Base-by-base conservation (phyloP, 805 yeast genomes). In the Lipomyces spencermartinsiae region DNA sequence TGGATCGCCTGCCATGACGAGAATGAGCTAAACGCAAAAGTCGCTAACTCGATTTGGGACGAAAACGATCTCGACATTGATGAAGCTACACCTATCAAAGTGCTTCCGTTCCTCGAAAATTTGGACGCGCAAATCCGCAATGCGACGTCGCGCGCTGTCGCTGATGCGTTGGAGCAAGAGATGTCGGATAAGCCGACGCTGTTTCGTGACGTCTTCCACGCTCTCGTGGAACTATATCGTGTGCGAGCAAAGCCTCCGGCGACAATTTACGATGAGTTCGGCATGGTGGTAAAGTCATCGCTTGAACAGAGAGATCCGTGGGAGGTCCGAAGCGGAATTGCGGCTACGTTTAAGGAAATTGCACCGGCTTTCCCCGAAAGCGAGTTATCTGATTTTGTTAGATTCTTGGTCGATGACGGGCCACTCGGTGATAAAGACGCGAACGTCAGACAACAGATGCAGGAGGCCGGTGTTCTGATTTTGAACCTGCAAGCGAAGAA, bases 271-370 rank as follows among this genome's bases (percentile, higher is more conserved):
- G 98, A 94, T 77, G 89, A 86, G 71, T 93, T 85, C 77, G 98
- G 98, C 1, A 82, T 93, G 71, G 87, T 87, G 3, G 83, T 90
- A 58, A 88, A 89, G 72, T 77, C 88, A 0, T 83, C 89, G 0
- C 79, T 84, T 22, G 86, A 83, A 22, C 87, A 86, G 73, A 86
- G 83, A 70, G 98, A 93, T 74, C 82, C 86, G 2, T 93, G 97
- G 97, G 95, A 91, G 75, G 85, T 84, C 46, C 84, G 99, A 76
- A 86, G 93, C 70, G 96, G 97, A 35, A 82, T 89, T 66, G 97
- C 97, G 0, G 79, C 88, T 29, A 78, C 93, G 0, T 78, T 93
- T 64, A 85, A 85, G 69, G 82, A 84, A 55, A 78, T 89, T 43
- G 84, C 92, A 1, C 82, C 87, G 0, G 73, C 79, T 34, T 80